These are phyloP conservation scores for Amauroascus niger DNA, from an alignment of 2,329 filamentous ascomycete species.

Conservation along the genomic window DNA sequence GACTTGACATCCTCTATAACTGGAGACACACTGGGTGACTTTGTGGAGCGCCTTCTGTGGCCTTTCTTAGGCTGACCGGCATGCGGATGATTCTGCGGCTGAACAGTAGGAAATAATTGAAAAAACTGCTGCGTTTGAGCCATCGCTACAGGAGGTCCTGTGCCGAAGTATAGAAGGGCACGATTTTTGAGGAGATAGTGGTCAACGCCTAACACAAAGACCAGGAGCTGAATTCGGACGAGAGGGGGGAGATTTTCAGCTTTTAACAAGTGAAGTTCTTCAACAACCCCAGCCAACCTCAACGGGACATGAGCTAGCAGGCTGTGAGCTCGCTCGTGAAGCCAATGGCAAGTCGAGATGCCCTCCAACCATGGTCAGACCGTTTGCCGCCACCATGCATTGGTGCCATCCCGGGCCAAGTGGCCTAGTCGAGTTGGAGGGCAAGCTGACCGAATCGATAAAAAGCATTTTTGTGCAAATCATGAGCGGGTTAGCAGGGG, in stretches of 20 bases:
- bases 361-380: neutral
- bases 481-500: neutral
- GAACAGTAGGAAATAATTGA: constrained; percentile 34
- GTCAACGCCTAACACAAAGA: neutral
- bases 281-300: neutral
- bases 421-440: neutral
- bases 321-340: constrained; percentile 2
- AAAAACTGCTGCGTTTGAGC: constrained; percentile 20
- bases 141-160: neutral
- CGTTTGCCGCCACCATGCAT: constrained; percentile 3
- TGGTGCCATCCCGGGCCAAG: neutral
- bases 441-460: no score
- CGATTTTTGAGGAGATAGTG: neutral
- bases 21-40: constrained; percentile 21
- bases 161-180: neutral
- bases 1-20: constrained; percentile 26
- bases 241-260: neutral
- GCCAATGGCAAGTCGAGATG: neutral
- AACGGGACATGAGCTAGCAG: neutral
- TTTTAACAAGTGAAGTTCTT: neutral
- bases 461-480: constrained; percentile 10
- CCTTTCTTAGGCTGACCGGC: constrained; percentile 26
- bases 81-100: constrained; percentile 22
- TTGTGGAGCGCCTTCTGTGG: constrained; percentile 20
- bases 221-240: neutral